Base-by-base conservation (phyloP, 352 stramenopile species). In the Globisporangium emineosum region DNA sequence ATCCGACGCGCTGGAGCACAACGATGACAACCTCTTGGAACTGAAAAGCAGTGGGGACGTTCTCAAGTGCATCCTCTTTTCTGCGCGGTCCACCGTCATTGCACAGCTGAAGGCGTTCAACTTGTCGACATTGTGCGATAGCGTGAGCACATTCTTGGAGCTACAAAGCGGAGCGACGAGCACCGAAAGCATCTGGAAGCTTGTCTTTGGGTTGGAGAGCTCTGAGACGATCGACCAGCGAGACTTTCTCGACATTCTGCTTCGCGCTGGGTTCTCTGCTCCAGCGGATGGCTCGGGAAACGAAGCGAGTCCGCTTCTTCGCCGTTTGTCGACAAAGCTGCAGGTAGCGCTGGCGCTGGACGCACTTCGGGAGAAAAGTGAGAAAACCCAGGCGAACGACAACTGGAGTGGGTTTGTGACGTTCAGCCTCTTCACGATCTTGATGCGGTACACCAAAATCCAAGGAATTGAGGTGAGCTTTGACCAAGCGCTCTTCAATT, bases 401-500 rank as follows among this genome's bases (percentile, higher is more conserved):
- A 61, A 51, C 17, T 61, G 32, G 7, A 53, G 45, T 25, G 57
- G 45, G 0, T 30, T 55, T 17, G 72, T 76, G 29, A 73, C 54
- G 21, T 88, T 83, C 33, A 79, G 72, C 27, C 49, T 89, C 9
- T 87, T 89, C 29, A 73, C 64, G 0, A 49, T 87, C 10, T 57
- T 90, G 29, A 64, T 89, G 42, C 65, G 73, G 6, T 64, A 76
- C 45, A 65, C 69, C 25, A 69, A 78, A 19, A 77, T 92, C 43
- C 69, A 82, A 27, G 68, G 76, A 12, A 78, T 90, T 17, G 76
- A 90, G 52, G 64, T 53, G 0, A 71, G 77, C 47, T 89, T 89
- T 23, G 47, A 71, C 4, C 79, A 81, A 51, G 83, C 72, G 0
- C 59, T 90, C 8, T 49, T 53, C 0, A 79, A 66, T 25, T 77